Base-by-base conservation (phyloP, 2,329 filamentous ascomycete genomes). In the Pseudocercospora crystallina region DNA sequence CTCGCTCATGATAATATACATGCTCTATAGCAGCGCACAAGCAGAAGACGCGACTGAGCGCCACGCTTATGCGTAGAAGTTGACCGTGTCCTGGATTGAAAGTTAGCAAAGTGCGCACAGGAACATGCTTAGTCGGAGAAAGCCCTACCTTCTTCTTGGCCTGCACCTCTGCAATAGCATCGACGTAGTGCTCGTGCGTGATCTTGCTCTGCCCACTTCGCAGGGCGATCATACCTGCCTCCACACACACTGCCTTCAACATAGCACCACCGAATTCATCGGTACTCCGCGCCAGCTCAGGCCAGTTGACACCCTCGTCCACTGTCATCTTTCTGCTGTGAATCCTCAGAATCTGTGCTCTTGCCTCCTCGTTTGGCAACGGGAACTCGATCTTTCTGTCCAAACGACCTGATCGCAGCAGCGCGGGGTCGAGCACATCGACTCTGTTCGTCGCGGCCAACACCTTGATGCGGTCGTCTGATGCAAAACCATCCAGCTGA, bases 331-430 rank as follows among this genome's bases (percentile, higher is more conserved):
- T 99, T 65, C 94, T 84, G 51, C 89, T 95, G 76, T 99, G 94
- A 61, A 99, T 99, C 74, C 90, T 90, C 62, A 99, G 77, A 71
- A 99, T 99, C 76, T 99, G 92, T 14, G 92, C 92, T 55, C 94
- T 85, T 2, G 94, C 91, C 75, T 99, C 94, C 74, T 99, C 95
- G 68, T 99, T 99, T 3, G 94, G 94, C 46, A 99, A 80, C 1
- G 94, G 94, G 74, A 99, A 99, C 73, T 99, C 94, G 75, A 97
- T 97, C 80, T 99, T 99, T 66, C 94, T 82, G 79, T 99, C 94
- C 72, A 99, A 96, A 68, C 94, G 89, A 49, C 94, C 94, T 15
- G 94, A 94, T 65, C 94, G 86, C 62, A 99, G 80, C 42, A 99
- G 81, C 2, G 94, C 94, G 3, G 94, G 94, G 71, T 99, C 94